Conservation (phyloP, 2,329 filamentous ascomycete genomes). For the Bipolaris zeicola region DNA sequence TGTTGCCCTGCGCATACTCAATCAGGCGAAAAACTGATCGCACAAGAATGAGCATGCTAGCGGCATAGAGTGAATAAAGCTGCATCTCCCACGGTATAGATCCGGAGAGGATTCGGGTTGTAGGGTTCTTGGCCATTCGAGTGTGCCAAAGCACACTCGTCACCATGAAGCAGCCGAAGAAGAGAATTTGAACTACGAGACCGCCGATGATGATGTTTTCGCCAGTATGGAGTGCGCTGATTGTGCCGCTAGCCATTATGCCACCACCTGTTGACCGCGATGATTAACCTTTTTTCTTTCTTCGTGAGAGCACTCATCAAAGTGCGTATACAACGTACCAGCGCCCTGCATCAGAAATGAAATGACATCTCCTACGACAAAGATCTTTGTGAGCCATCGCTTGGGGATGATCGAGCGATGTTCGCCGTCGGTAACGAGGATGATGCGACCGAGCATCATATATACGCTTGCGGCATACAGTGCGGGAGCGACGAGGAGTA, state of each 20-base stretch:
- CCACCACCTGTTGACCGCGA: slow-evolving; percentile 15
- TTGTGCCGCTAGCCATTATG: slow-evolving; percentile 14
- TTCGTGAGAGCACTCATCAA: no score
- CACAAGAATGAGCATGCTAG: slow-evolving; percentile 52
- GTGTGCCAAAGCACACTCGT: slow-evolving; percentile 58
- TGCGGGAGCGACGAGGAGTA: slow-evolving; percentile 48
- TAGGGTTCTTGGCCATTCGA: slow-evolving; percentile 45
- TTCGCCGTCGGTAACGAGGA: slow-evolving; percentile 51
- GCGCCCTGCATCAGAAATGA: background rate
- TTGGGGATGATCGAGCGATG: slow-evolving; percentile 51
- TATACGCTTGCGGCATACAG: slow-evolving; percentile 57
- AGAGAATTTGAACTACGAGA: slow-evolving; percentile 62
- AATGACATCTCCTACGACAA: slow-evolving; percentile 61
- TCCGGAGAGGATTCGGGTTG: slow-evolving; percentile 45
- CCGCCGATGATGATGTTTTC: slow-evolving; percentile 62
- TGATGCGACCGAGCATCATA: slow-evolving; percentile 54
- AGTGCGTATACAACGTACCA: no score
- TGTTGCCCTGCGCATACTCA: slow-evolving; percentile 51
- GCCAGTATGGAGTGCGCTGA: slow-evolving; percentile 45
- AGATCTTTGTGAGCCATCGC: slow-evolving; percentile 59
- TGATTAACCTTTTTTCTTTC: background rate
- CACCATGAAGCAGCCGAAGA: slow-evolving; percentile 62
- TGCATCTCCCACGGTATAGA: slow-evolving; percentile 39
- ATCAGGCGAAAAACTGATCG: slow-evolving; percentile 56
- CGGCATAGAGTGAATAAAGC: slow-evolving; percentile 35